These are phyloP conservation scores for Nitzschia sp. DNA, from an alignment of 108 stramenopile genomes.

Conservation along the genomic window DNA sequence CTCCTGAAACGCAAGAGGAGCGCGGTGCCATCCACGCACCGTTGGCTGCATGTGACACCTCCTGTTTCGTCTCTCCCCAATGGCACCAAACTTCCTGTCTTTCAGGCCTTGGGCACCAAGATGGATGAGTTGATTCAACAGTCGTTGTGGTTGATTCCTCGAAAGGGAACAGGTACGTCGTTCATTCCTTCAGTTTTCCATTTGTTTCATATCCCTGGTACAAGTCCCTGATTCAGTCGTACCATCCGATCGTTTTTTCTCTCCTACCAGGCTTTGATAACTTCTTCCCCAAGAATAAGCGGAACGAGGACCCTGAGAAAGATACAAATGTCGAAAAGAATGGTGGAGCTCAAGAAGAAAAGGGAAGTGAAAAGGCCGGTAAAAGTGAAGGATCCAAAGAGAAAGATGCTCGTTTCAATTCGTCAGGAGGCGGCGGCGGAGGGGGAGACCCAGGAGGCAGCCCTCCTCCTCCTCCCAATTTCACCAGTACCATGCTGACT, in stretches of 20 bases:
- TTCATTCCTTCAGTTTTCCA: no score
- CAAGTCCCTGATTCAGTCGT: no score
- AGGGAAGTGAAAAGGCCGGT: constrained; percentile 6
- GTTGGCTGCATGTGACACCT: no score
- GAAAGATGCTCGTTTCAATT: constrained; percentile 1
- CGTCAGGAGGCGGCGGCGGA: background rate
- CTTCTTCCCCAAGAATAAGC: constrained; percentile 61
- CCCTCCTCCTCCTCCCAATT: constrained; percentile 8
- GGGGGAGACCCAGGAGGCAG: constrained; percentile 1
- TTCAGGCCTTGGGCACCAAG: constrained; percentile 5
- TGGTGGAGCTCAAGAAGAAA: background rate
- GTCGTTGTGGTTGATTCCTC: constrained; percentile 31
- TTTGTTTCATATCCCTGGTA: no score
- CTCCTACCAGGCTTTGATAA: constrained; percentile 61
- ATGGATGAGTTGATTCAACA: constrained; percentile 18
- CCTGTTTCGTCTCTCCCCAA: no score
- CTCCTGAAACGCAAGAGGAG: no score
- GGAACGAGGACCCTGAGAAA: constrained; percentile 13
- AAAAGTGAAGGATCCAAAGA: constrained; percentile 5
- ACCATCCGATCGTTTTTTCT: background rate
- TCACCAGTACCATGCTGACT: constrained; percentile 35
- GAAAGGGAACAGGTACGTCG: constrained; percentile 34
- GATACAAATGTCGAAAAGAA: constrained; percentile 1
- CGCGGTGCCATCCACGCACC: no score
- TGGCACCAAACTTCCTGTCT: background rate